These are phyloP conservation scores for Termitomyces heimii DNA, from an alignment of 768 basidiomycete genomes.

Conservation along the genomic window DNA sequence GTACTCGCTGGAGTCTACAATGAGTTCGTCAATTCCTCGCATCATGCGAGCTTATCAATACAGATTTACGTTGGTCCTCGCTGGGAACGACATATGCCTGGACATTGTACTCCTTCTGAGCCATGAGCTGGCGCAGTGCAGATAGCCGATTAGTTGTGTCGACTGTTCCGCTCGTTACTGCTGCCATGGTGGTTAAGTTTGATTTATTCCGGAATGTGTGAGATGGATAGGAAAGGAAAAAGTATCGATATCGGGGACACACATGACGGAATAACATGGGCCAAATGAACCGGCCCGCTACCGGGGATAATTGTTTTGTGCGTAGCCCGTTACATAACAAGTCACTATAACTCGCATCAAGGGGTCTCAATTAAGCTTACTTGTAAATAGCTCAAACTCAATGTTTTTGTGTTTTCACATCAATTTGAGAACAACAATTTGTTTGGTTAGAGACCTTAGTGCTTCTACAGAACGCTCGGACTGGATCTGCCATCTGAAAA, in stretches of 20 bases:
- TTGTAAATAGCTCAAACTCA: no score
- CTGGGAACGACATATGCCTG: constrained; percentile 81
- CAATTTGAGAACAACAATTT: no score
- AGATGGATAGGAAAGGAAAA: constrained; percentile 1
- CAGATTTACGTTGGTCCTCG: constrained; percentile 82
- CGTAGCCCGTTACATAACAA: no score
- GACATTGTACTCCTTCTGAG: constrained; percentile 36
- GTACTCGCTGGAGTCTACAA: constrained; percentile 82
- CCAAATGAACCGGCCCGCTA: neutral
- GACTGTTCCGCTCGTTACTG: constrained; percentile 37
- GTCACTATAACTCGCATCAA: no score
- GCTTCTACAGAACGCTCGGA: no score
- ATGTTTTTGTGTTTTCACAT: no score
- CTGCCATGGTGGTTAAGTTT: constrained; percentile 25
- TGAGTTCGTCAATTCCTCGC: neutral
- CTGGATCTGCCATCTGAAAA: no score
- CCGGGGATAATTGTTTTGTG: neutral
- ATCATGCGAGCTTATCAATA: neutral
- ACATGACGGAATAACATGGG: constrained; percentile 11
- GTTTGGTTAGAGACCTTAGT: no score
- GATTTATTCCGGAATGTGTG: neutral
- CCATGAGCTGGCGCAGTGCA: constrained; percentile 68
- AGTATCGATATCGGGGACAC: constrained; percentile 9
- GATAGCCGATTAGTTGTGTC: constrained; percentile 60
- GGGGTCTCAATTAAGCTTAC: no score